Evolutionary conservation across 371 early-diverging fungal genomes (phyloP).

Genomic region (Mortierella sp.): DNA sequence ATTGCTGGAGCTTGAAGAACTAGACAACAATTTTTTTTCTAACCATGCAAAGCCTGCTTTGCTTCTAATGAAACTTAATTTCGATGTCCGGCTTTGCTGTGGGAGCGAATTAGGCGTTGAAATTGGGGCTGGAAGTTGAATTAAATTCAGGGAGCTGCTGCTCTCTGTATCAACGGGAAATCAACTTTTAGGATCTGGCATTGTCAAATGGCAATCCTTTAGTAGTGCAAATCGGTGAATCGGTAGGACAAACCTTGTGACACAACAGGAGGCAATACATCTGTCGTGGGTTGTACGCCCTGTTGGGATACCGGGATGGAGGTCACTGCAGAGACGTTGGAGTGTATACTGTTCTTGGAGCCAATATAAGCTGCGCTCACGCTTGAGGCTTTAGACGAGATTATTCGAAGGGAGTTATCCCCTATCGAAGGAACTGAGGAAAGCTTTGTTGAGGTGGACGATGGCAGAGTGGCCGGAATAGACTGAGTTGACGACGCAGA

Average conservation of each 20-base stretch:
- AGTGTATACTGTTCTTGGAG: conserved; percentile 4
- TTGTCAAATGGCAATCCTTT: too few species aligned
- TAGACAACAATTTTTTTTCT: conserved; percentile 28
- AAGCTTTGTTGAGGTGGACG: too few species aligned
- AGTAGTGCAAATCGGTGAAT: not conserved
- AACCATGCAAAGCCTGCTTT: conserved; percentile 49
- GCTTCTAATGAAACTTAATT: conserved; percentile 32
- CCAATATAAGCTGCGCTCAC: not conserved
- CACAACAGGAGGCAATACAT: not conserved
- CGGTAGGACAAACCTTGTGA: conserved; percentile 10
- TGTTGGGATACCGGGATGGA: not conserved
- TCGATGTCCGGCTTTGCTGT: conserved; percentile 4
- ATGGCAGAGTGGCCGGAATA: too few species aligned
- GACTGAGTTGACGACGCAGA: too few species aligned
- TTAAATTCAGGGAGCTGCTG: not conserved
- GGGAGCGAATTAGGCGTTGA: not conserved
- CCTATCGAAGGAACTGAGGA: not conserved
- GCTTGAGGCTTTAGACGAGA: conserved; percentile 3
- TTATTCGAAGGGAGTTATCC: not conserved
- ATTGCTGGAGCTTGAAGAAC: conserved; percentile 9
- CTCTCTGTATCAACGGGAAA: not conserved
- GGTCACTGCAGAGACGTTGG: not conserved
- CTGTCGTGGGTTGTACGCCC: too few species aligned
- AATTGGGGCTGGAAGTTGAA: not conserved
- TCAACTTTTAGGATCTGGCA: too few species aligned